Percentiles rank a stretch among this genome's conserved stretches.
Evolutionary conservation across 2,329 filamentous ascomycete species (phyloP).

Genomic region (Cordyceps fumosorosea): DNA sequence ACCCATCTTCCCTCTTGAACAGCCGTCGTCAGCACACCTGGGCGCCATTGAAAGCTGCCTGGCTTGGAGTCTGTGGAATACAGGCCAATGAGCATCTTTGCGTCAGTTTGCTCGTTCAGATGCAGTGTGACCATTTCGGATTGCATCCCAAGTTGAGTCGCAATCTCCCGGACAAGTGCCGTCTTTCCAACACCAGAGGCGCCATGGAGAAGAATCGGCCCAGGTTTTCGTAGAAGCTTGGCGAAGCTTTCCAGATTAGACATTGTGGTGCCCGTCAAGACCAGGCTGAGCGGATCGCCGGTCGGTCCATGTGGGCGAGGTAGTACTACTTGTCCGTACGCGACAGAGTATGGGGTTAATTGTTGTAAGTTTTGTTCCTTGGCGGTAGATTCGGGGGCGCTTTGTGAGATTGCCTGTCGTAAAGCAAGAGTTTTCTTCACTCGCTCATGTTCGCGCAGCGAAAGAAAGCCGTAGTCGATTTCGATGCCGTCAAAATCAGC

Average conservation of each 20-base stretch:
- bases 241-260: slow-evolving; percentile 67
- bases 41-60: slow-evolving; percentile 85
- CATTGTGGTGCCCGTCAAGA: slow-evolving; percentile 66
- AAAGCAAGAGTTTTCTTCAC: slow-evolving; percentile 39
- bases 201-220: slow-evolving; percentile 76
- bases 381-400: slow-evolving; percentile 1
- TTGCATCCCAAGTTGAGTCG: slow-evolving; percentile 70
- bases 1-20: slow-evolving; percentile 95
- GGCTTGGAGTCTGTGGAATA: slow-evolving; percentile 86
- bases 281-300: slow-evolving; percentile 43
- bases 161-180: slow-evolving; percentile 73
- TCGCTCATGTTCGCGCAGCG: slow-evolving; percentile 50
- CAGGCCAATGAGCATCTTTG: slow-evolving; percentile 89
- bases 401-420: slow-evolving; percentile 30
- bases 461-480: slow-evolving; percentile 73
- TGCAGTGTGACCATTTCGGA: slow-evolving; percentile 87
- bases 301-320: slow-evolving; percentile 52
- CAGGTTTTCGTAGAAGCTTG: slow-evolving; percentile 55
- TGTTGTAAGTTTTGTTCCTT: slow-evolving; percentile 24
- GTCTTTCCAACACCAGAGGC: slow-evolving; percentile 88
- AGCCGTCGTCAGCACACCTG: slow-evolving; percentile 88
- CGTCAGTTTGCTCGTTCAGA: slow-evolving; percentile 96
- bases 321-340: slow-evolving; percentile 61
- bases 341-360: slow-evolving; percentile 55
- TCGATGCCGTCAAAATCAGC: slow-evolving; percentile 68